Percentiles rank a stretch among this genome's conserved stretches.
Evolutionary conservation across 805 yeast genomes (phyloP).

Genomic region (Huiozyma naganishii): DNA sequence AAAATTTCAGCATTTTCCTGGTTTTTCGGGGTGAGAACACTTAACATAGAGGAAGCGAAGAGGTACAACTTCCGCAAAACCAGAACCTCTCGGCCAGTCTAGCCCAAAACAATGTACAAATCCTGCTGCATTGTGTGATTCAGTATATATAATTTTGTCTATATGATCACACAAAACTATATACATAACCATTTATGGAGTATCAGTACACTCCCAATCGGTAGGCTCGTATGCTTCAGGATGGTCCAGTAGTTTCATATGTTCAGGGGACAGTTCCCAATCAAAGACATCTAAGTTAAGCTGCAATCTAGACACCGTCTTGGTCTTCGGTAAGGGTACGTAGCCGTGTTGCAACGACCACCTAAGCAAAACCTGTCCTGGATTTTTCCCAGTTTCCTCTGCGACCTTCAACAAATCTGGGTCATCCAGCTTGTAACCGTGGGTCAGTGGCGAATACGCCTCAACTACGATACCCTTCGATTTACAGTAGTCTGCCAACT

Average conservation of each 20-base stretch:
- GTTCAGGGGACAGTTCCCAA: conserved; percentile 35
- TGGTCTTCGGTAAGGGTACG: conserved; percentile 61
- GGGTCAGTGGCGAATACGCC: conserved; percentile 72
- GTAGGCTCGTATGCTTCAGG: conserved; percentile 59
- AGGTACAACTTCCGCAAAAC: too few species aligned
- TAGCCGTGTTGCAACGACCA: conserved; percentile 70
- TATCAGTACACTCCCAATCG: conserved; percentile 66
- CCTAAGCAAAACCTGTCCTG: conserved; percentile 55
- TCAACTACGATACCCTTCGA: conserved; percentile 48
- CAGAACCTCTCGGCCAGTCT: too few species aligned
- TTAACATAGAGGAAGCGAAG: too few species aligned
- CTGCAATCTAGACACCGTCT: conserved; percentile 39
- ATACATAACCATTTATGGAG: conserved; percentile 29
- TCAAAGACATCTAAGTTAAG: conserved; percentile 46
- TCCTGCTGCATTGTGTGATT: too few species aligned
- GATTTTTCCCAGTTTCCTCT: conserved; percentile 36
- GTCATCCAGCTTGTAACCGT: conserved; percentile 48
- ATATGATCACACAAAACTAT: too few species aligned
- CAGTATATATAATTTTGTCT: too few species aligned
- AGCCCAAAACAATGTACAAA: too few species aligned
- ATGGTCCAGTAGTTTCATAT: conserved; percentile 33
- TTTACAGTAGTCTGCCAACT: conserved; percentile 51
- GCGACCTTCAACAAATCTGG: conserved; percentile 42
- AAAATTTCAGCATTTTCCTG: too few species aligned
- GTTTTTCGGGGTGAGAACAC: too few species aligned